Base-by-base conservation (phyloP, 75 land plant genomes). In the Pinus tabuliformis region DNA sequence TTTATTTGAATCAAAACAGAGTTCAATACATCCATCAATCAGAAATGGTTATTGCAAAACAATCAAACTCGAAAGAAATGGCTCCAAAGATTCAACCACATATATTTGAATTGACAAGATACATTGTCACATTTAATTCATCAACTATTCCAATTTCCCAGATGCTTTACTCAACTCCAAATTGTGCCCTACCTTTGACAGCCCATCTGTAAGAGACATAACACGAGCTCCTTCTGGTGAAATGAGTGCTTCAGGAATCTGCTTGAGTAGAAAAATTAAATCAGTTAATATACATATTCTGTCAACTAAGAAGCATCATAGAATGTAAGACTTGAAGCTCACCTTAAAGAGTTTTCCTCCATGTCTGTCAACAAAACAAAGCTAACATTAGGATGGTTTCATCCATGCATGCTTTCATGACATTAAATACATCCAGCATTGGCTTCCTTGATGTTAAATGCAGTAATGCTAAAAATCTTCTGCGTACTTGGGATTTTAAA, bases 181-280 rank as follows among this genome's bases (percentile, higher is more conserved):
- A 18, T 12, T 11, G 3, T 39, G 22, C 7, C 56, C 26, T 79
- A 97, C 99, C 99, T 97, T 97, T 33, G 93, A 86, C 57, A 84
- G 85, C 33, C 99, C 99, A 86, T 97, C 99, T 28, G 95, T 91
- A 22, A 97, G 87, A 28, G 99, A 97, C 99, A 97, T 97, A 52
- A 97, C 84, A 20, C 99, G 91, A 64, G 99, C 98, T 66, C 97
- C 95, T 68, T 90, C 72, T 62, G 92, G 93, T 68, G 99, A 98
- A 74, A 97, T 92, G 64, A 97, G 86, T 57, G 99, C 92, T 80
- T 97, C 99, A 76, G 99, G 99, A 78, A 94, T 95, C 99, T 96
- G 83, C 59, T 77, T 39, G 6, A 78, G 24, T 39, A 45, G 6
- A 63, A 36, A 21, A 45, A 54, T 39, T 68, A 30, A 24, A 76